Evolutionary conservation across 106 monocot genomes (phyloP), one percentile per base, ranked within the genome.

Genomic region (Dioscorea alata): DNA sequence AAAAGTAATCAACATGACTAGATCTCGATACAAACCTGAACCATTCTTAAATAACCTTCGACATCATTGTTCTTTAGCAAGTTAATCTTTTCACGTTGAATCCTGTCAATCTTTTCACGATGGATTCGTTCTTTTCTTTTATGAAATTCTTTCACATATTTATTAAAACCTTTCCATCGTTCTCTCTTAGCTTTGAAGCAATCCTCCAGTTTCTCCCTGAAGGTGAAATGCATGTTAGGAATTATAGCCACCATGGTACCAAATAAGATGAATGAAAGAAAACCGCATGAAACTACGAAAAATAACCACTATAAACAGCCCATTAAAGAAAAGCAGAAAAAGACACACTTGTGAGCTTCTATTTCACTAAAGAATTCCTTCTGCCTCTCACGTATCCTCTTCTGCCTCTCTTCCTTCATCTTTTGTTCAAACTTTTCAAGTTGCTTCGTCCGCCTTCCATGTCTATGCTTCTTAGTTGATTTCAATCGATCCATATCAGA

Each of bases 61-160:
- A 99, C 99, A 65, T 99, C 99, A 93, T 99, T 99, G 74, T 90
- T 90, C 82, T 99, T 99, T 56, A 99, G 74, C 33, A 99, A 85
- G 62, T 90, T 99, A 72, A 99, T 99, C 79, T 99, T 99, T 82
- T 99, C 99, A 21, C 99, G 77, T 69, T 99, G 99, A 75, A 99
- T 99, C 66, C 90, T 84, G 68, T 99, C 99, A 72, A 93, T 80
- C 75, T 88, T 99, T 85, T 99, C 99, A 22, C 90, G 80, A 75
- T 92, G 84, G 66, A 88, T 84, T 2, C 92, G 69, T 69, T 99
- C 99, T 71, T 93, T 99, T 71, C 90, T 83, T 67, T 99, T 99
- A 66, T 99, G 99, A 54, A 87, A 99, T 75, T 99, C 99, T 64
- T 90, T 99, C 4, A 93, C 80, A 67, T 77, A 90, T 64, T 77